Evolutionary conservation across 768 basidiomycete species (phyloP).

Genomic region (Botryobasidium botryosum): DNA sequence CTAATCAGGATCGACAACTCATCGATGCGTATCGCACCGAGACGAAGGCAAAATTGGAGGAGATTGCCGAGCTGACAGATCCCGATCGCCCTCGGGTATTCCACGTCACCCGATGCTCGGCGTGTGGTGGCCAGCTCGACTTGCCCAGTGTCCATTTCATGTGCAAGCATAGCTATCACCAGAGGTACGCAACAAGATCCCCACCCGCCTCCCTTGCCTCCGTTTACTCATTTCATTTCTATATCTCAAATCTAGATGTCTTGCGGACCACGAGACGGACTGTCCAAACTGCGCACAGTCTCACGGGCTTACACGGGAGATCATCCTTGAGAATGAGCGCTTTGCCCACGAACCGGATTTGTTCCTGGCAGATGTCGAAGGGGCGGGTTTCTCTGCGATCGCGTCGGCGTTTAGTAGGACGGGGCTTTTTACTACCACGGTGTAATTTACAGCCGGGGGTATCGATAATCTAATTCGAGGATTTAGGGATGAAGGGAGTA

Average conservation of each 20-base stretch:
- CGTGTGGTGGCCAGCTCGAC: constrained; percentile 79
- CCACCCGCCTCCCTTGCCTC: constrained; percentile 12
- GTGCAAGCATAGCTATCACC: constrained; percentile 96
- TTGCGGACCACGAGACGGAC: constrained; percentile 77
- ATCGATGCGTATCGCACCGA: constrained; percentile 81
- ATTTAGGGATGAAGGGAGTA: too few relatives aligned
- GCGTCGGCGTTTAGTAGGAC: constrained; percentile 13
- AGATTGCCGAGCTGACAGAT: constrained; percentile 68
- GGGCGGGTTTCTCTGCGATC: constrained; percentile 14
- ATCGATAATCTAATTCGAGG: too few relatives aligned
- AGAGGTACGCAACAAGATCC: too few relatives aligned
- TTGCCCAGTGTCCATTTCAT: constrained; percentile 92
- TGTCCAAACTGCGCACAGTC: constrained; percentile 81
- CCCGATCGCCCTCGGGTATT: constrained; percentile 69
- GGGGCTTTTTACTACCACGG: constrained; percentile 3
- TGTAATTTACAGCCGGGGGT: too few relatives aligned
- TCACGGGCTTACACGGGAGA: constrained; percentile 79
- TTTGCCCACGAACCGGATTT: constrained; percentile 43
- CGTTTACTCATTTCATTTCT: neutral
- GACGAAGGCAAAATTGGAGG: constrained; percentile 59
- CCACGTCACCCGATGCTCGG: constrained; percentile 85
- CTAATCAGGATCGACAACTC: constrained; percentile 59
- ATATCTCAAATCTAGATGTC: constrained; percentile 35
- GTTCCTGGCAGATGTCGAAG: constrained; percentile 13
- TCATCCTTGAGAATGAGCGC: constrained; percentile 69